These are phyloP conservation scores for Aspergillus proliferans DNA, from an alignment of 2,329 filamentous ascomycete species.

Conservation along the genomic window DNA sequence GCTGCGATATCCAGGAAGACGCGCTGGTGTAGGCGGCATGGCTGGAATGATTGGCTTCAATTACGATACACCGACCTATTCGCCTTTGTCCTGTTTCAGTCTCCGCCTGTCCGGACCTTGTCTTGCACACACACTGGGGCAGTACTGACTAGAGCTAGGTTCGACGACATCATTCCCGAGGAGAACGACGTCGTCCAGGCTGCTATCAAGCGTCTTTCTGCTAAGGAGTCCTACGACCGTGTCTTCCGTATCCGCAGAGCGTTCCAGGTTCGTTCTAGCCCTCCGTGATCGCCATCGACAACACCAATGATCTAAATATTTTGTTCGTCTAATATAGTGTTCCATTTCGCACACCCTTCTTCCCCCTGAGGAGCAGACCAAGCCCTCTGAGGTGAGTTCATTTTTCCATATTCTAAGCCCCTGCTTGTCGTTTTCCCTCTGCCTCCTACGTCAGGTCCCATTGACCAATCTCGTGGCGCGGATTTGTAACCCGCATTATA, in stretches of 20 bases:
- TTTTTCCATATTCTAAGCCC: constrained; percentile 4
- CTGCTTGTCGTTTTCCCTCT: constrained; percentile 8
- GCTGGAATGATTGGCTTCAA: neutral
- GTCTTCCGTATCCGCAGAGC: constrained; percentile 95
- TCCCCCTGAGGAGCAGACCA: constrained; percentile 61
- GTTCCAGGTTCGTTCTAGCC: constrained; percentile 60
- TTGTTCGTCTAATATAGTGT: constrained; percentile 43
- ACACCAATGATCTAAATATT: constrained; percentile 7
- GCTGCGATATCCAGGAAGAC: constrained; percentile 9
- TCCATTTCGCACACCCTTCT: constrained; percentile 61
- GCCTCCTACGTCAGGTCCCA: constrained; percentile 20
- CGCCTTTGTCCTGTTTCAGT: neutral
- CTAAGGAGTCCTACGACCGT: constrained; percentile 91
- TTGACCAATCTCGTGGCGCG: constrained; percentile 31
- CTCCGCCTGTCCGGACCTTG: constrained; percentile 9
- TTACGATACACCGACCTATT: neutral
- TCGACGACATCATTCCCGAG: constrained; percentile 91
- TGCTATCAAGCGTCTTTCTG: constrained; percentile 81
- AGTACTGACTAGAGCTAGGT: constrained; percentile 48
- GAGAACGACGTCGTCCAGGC: constrained; percentile 81
- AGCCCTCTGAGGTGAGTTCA: constrained; percentile 56
- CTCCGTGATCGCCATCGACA: neutral
- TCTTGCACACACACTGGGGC: neutral
- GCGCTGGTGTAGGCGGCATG: neutral
- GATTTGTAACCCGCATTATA: constrained; percentile 27